Percentiles rank a stretch among this genome's conserved stretches.
These are phyloP conservation scores for Umbilicus rupestris DNA, from an alignment of 164 flowering plant species.

Conservation along the genomic window DNA sequence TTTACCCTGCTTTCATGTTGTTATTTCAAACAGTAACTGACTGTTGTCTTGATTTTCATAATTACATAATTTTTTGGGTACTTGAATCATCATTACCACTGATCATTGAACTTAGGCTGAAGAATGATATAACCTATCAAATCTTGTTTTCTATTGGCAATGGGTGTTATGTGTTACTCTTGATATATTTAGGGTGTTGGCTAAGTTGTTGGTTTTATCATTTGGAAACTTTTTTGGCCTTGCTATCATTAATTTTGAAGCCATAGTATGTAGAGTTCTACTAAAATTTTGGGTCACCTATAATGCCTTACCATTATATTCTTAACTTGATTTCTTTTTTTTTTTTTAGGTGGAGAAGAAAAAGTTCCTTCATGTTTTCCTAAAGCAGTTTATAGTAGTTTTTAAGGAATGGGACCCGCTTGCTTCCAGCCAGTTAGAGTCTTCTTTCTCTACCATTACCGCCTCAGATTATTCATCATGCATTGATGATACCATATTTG, in stretches of 20 bases:
- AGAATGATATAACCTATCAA: neutral
- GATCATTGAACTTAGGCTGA: neutral
- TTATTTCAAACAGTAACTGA: too few relatives aligned
- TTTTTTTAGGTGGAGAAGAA: constrained; percentile 58
- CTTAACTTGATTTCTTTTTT: neutral
- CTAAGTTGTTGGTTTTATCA: neutral
- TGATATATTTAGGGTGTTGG: neutral
- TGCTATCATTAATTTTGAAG: neutral
- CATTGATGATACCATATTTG: constrained; percentile 37
- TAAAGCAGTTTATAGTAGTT: constrained; percentile 61
- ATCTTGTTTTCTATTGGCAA: neutral
- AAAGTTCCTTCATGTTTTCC: constrained; percentile 53
- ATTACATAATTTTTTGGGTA: too few relatives aligned
- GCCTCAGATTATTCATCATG: constrained; percentile 25
- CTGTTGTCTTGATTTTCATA: too few relatives aligned
- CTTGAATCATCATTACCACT: too few relatives aligned
- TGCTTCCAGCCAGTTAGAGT: constrained; percentile 32
- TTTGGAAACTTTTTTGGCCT: neutral
- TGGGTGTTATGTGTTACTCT: neutral
- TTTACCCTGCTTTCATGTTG: too few relatives aligned
- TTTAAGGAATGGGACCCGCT: constrained; percentile 76
- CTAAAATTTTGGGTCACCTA: neutral
- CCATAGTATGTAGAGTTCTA: neutral
- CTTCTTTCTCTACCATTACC: constrained; percentile 21
- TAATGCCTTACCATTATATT: neutral